phyloP scores from a whole-genome alignment of 768 basidiomycete species.

The Leccinum obscurum region DNA sequence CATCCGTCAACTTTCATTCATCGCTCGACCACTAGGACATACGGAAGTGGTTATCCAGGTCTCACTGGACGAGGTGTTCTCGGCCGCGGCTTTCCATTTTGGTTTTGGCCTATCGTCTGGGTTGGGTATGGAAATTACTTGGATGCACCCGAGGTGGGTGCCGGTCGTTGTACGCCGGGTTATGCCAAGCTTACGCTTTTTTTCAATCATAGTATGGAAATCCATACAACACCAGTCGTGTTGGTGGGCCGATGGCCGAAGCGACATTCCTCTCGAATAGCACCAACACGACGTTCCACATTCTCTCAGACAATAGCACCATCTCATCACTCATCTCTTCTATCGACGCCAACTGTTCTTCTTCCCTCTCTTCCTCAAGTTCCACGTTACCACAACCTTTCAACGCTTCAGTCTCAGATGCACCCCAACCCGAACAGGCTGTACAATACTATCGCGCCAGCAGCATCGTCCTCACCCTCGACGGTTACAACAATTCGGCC shows the following conservation, averaged over 20 bases:
- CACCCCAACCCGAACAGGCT: constrained; percentile 49
- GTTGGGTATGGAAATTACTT: constrained; percentile 37
- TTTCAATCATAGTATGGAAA: constrained; percentile 44
- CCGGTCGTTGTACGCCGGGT: background rate
- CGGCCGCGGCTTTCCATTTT: constrained; percentile 59
- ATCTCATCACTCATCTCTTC: constrained; percentile 43
- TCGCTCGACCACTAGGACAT: constrained; percentile 36
- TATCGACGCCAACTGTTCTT: constrained; percentile 45
- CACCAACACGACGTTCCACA: constrained; percentile 42
- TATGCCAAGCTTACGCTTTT: background rate
- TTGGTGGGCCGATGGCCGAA: constrained; percentile 45
- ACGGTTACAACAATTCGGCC: constrained; percentile 67
- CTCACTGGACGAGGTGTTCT: constrained; percentile 43
- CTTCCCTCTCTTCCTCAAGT: constrained; percentile 34
- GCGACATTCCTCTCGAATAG: constrained; percentile 42
- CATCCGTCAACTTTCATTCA: background rate
- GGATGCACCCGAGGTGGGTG: constrained; percentile 42
- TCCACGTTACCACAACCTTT: constrained; percentile 34
- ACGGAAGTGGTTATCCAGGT: constrained; percentile 68
- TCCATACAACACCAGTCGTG: constrained; percentile 45
- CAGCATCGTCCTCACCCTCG: constrained; percentile 58
- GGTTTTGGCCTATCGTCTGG: constrained; percentile 67
- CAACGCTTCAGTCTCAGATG: constrained; percentile 29
- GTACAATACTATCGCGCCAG: constrained; percentile 73
- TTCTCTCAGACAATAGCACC: constrained; percentile 51